A percentile compares a stretch with the other conserved stretches of the same genome.
These are phyloP conservation scores for Solanum bukasovii DNA, from an alignment of 257 asterid species.

Conservation along the genomic window DNA sequence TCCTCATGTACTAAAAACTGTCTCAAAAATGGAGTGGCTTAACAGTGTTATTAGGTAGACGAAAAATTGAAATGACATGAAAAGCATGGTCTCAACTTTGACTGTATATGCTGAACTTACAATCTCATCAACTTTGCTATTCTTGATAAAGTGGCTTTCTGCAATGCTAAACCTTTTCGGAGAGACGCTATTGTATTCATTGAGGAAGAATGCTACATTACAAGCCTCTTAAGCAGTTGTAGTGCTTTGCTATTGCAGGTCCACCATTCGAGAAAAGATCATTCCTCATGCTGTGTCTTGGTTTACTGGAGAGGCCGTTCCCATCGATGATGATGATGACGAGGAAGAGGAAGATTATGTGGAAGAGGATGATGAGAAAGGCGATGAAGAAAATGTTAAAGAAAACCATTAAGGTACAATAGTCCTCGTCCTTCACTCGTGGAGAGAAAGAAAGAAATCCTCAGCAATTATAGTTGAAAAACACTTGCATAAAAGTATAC, in stretches of 20 bases:
- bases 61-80: background rate
- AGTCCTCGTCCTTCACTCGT: background rate
- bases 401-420: background rate
- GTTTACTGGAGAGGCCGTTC: constrained; percentile 87
- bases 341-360: constrained; percentile 16
- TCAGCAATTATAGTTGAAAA: background rate
- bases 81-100: background rate
- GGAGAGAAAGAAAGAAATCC: background rate
- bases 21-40: background rate
- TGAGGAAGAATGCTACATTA: background rate
- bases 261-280: constrained; percentile 75
- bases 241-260: constrained; percentile 21
- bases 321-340: constrained; percentile 31
- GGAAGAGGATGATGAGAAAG: constrained; percentile 26
- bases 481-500: background rate
- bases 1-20: background rate
- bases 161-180: background rate
- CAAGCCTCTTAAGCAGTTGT: background rate
- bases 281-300: constrained; percentile 93
- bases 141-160: background rate
- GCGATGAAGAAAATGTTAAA: constrained; percentile 46
- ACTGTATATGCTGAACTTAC: background rate
- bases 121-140: background rate
- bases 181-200: background rate
- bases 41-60: background rate